Conservation (phyloP, 2,329 filamentous ascomycete species). For the Hansfordia pulvinata region DNA sequence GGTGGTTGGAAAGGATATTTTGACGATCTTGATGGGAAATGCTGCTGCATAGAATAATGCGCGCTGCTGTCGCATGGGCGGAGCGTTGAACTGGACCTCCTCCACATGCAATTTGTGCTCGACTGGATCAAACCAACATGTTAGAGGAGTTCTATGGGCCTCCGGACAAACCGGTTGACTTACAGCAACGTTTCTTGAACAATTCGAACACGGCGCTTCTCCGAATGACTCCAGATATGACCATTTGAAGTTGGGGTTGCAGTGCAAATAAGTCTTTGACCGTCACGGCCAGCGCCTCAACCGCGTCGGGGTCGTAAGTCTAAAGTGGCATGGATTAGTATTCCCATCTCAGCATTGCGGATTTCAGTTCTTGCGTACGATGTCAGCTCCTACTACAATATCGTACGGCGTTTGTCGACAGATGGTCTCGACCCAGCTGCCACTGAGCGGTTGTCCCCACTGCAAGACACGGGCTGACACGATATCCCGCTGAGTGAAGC, state of each 20-base stretch:
- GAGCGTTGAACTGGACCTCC: constrained; percentile 24
- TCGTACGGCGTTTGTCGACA: constrained; percentile 12
- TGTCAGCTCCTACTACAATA: constrained; percentile 16
- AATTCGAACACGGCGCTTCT: constrained; percentile 47
- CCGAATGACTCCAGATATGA: constrained; percentile 47
- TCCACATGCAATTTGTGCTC: constrained; percentile 19
- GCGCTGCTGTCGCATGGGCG: constrained; percentile 24
- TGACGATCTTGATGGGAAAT: constrained; percentile 14
- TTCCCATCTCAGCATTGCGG: not conserved
- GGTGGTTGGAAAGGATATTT: too few species aligned
- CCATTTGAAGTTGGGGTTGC: constrained; percentile 32
- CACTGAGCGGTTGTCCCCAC: constrained; percentile 16
- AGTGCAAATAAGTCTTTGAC: constrained; percentile 40
- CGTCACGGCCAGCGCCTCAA: constrained; percentile 42
- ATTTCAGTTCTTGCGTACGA: constrained; percentile 6
- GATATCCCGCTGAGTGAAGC: constrained; percentile 17
- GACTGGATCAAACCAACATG: constrained; percentile 11
- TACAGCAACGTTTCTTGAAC: constrained; percentile 44
- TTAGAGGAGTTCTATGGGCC: not conserved
- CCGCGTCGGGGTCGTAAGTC: constrained; percentile 47
- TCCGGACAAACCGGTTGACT: constrained; percentile 13
- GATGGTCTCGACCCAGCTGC: constrained; percentile 12
- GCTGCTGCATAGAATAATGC: constrained; percentile 29
- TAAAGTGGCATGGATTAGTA: constrained; percentile 13
- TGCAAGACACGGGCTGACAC: constrained; percentile 15